Conservation (phyloP, 2,329 filamentous ascomycete genomes). For the Acrocalymma vagum region DNA sequence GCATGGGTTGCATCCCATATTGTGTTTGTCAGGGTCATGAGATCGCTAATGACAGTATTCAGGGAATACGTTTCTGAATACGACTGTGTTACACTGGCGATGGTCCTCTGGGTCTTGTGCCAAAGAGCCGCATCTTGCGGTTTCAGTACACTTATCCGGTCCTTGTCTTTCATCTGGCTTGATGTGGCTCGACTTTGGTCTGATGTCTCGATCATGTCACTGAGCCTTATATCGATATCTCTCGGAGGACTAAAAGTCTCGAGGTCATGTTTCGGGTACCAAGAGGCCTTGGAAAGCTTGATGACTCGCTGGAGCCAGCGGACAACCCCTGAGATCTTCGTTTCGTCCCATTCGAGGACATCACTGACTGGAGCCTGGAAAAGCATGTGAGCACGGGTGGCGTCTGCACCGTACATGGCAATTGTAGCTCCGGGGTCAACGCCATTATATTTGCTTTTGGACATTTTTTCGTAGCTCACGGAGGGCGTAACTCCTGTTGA, state of each 20-base stretch:
- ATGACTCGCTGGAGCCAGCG: conserved; percentile 79
- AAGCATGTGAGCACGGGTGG: conserved; percentile 84
- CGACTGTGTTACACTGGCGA: conserved; percentile 72
- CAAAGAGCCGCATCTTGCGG: conserved; percentile 60
- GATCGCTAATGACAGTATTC: conserved; percentile 83
- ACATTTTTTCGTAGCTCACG: conserved; percentile 89
- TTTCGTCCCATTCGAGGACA: conserved; percentile 86
- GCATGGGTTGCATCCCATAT: conserved; percentile 36
- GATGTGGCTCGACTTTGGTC: conserved; percentile 8
- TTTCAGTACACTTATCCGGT: conserved; percentile 18
- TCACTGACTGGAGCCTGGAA: conserved; percentile 88
- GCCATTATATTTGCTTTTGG: conserved; percentile 92
- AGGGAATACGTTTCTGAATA: conserved; percentile 77
- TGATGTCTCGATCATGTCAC: conserved; percentile 16
- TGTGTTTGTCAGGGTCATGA: conserved; percentile 82
- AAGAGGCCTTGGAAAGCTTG: conserved; percentile 55
- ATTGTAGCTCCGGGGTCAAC: conserved; percentile 82
- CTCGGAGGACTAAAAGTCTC: conserved; percentile 24
- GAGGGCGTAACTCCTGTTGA: conserved; percentile 66
- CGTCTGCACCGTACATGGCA: conserved; percentile 79
- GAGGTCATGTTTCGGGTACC: conserved; percentile 31
- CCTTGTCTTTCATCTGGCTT: background rate
- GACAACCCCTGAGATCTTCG: conserved; percentile 81
- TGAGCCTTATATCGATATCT: conserved; percentile 36
- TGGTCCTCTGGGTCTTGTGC: conserved; percentile 72